phyloP scores from a whole-genome alignment of 2,329 filamentous ascomycete species.

The Aspergillus ochraceus region DNA sequence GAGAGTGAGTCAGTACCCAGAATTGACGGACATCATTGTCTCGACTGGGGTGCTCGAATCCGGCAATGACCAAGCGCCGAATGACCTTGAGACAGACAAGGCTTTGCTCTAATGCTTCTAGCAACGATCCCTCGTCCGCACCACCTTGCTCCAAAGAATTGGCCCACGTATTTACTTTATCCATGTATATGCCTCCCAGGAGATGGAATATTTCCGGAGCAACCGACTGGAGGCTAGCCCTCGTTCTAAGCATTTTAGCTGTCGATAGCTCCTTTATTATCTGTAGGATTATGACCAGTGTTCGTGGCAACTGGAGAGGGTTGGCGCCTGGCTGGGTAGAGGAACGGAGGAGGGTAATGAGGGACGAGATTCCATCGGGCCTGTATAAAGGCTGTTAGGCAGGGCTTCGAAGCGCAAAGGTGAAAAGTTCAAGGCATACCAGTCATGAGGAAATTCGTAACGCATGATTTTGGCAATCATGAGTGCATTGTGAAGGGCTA shows the following conservation, averaged over 20 bases:
- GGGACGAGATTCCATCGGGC: conserved; percentile 50
- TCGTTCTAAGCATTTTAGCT: conserved; percentile 71
- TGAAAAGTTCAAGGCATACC: conserved; percentile 49
- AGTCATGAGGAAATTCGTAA: conserved; percentile 85
- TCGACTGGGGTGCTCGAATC: conserved; percentile 82
- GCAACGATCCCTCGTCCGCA: conserved; percentile 59
- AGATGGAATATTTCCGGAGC: conserved; percentile 83
- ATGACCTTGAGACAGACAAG: conserved; percentile 76
- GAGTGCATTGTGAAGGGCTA: conserved; percentile 86
- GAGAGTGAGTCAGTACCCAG: conserved; percentile 75
- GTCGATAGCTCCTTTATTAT: conserved; percentile 89
- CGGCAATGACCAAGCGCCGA: conserved; percentile 73
- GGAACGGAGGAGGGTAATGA: conserved; percentile 65
- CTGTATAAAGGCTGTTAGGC: conserved; percentile 23
- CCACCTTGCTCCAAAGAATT: conserved; percentile 58
- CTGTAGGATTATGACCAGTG: conserved; percentile 75
- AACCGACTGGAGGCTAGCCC: conserved; percentile 73
- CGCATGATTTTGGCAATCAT: conserved; percentile 84
- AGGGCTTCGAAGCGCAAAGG: not conserved
- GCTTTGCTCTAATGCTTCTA: conserved; percentile 72
- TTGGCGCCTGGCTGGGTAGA: conserved; percentile 55
- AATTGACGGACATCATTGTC: conserved; percentile 74
- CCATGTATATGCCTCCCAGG: conserved; percentile 74
- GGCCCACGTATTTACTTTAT: conserved; percentile 70
- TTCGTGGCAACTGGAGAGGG: conserved; percentile 67